Conservation (phyloP, 2,329 filamentous ascomycete species). For the Trichoderma hamatum region DNA sequence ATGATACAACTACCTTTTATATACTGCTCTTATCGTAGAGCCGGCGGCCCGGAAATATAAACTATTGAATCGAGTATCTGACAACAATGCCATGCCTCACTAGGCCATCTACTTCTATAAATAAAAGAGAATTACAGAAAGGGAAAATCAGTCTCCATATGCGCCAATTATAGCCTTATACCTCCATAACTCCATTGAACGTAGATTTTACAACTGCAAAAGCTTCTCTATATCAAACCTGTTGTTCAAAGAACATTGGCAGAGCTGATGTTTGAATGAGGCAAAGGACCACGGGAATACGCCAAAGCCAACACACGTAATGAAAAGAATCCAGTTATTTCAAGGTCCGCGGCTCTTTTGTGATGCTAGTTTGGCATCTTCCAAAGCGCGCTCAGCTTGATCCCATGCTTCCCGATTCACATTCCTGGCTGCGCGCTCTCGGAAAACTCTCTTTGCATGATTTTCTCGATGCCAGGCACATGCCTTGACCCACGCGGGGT, state of each 20-base stretch:
- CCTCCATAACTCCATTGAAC: constrained; percentile 5
- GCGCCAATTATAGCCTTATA: not conserved
- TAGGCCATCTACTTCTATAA: not conserved
- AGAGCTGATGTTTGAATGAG: not conserved
- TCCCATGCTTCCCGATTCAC: constrained; percentile 6
- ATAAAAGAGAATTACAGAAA: not conserved
- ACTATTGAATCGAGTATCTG: not conserved
- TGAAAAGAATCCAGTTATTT: not conserved
- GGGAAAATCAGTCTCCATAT: not conserved
- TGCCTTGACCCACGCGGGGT: constrained; percentile 51
- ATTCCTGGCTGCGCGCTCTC: constrained; percentile 8
- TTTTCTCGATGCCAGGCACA: constrained; percentile 43
- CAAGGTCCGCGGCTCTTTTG: not conserved
- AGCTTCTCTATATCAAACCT: not conserved
- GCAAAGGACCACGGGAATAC: not conserved
- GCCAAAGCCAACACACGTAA: not conserved
- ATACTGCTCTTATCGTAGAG: not conserved
- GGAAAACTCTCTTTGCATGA: constrained; percentile 18
- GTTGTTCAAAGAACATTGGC: not conserved
- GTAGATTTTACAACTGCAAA: not conserved
- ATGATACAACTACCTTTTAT: not conserved
- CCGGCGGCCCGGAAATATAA: not conserved
- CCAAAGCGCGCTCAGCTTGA: not conserved
- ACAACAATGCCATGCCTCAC: not conserved
- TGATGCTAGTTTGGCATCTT: constrained; percentile 4